Evolutionary conservation across 2,329 filamentous ascomycete species (phyloP), one percentile per base, ranked within the genome.

Genomic region (Fusarium sterilihyphosum): DNA sequence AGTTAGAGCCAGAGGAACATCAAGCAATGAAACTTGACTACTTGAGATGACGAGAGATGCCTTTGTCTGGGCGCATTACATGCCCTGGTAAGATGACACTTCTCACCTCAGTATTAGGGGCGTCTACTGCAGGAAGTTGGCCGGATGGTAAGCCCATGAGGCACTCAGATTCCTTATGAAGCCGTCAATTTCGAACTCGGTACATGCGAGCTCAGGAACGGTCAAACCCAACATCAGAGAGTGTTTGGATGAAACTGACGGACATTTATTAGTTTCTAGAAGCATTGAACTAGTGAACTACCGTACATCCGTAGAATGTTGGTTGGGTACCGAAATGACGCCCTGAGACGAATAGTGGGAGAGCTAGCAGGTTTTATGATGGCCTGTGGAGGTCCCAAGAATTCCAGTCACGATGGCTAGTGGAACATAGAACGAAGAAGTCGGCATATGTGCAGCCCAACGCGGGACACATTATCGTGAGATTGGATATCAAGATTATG

Each of bases 191-290:
- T 29, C 24, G 24, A 29, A 31, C 24, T 52, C 37, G 22, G n/a
- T 18, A 47, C 11, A 35, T 44, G 29, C 47, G 40, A 58, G 52
- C 63, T 70, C 41, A 49, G 46, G 40, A 57, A 53, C 41, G 37
- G 24, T 38, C 18, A 43, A 58, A 44, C 35, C 31, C 43, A 24
- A 43, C 24, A 47, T 18, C 11, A 38, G 24, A 38, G 33, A 61
- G 35, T n/a, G 18, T 37, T 31, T 54, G n/a, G 40, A 49, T 59
- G 66, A 49, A 70, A 65, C 67, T 26, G 57, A 65, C 66, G 46
- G 26, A 50, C 18, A 22, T 33, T 44, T 49, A 47, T 44, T 43
- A 47, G 67, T 40, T 35, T 35, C 53, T 43, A 54, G 46, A 70
- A 70, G 40, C 29, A 38, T 59, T 54, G 47, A 29, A 47, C 8